phyloP scores from a whole-genome alignment of 1,284 basidiomycete genomes.

The Chiua sp. region DNA sequence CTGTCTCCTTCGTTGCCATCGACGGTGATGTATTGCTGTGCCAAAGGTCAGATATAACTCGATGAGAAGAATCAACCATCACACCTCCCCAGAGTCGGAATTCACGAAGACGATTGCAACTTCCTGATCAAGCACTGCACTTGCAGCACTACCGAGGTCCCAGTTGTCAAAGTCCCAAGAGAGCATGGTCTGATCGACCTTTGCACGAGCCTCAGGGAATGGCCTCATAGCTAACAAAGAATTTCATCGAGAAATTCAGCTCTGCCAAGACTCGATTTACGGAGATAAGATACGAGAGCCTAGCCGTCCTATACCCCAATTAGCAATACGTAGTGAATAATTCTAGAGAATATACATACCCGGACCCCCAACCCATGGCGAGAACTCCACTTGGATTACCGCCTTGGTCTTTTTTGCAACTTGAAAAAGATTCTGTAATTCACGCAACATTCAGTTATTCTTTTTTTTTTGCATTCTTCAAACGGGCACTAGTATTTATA shows the following conservation, averaged over 20 bases:
- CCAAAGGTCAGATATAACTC: constrained; percentile 6
- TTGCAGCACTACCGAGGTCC: constrained; percentile 34
- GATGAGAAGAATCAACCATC: neutral
- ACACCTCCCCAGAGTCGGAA: constrained; percentile 46
- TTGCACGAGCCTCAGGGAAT: constrained; percentile 40
- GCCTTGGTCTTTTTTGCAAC: constrained; percentile 53
- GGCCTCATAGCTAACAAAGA: constrained; percentile 42
- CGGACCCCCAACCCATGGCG: constrained; percentile 70
- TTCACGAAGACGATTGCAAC: constrained; percentile 47
- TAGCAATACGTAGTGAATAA: neutral
- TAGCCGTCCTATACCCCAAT: constrained; percentile 37
- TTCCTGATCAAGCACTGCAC: constrained; percentile 30
- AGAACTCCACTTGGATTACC: constrained; percentile 58
- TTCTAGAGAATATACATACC: constrained; percentile 31
- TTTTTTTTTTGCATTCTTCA: too few species aligned
- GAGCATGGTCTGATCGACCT: constrained; percentile 38
- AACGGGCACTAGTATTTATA: too few species aligned
- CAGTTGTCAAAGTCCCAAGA: constrained; percentile 44
- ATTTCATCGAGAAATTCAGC: neutral
- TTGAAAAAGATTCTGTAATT: too few species aligned
- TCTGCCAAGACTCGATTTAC: constrained; percentile 26
- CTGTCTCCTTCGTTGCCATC: constrained; percentile 51
- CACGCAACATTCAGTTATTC: too few species aligned
- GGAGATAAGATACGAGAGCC: constrained; percentile 44
- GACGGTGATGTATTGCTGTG: constrained; percentile 56